A percentile compares a stretch with the other conserved stretches of the same genome.
These are phyloP conservation scores for Capsicum pubescens DNA, from an alignment of 257 asterid species.

Conservation along the genomic window DNA sequence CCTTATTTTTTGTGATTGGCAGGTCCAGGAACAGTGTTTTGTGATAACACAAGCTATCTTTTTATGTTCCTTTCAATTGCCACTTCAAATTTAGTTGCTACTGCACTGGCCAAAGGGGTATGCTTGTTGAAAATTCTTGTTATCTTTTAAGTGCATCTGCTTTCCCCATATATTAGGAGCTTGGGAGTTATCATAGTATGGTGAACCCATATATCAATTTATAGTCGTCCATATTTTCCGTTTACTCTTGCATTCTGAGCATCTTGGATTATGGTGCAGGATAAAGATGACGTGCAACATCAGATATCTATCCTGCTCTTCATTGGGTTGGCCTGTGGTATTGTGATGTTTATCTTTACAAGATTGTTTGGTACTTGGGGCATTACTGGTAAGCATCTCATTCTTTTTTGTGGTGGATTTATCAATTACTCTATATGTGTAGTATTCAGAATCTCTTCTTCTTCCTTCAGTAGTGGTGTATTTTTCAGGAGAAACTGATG, in stretches of 20 bases:
- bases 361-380: constrained; percentile 78
- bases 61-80: constrained; percentile 98
- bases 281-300: constrained; percentile 83
- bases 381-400: constrained; percentile 57
- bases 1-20: constrained; percentile 39
- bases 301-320: constrained; percentile 84
- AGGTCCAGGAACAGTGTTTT: constrained; percentile 96
- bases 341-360: constrained; percentile 76
- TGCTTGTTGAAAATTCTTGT: constrained; percentile 22
- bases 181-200: not conserved
- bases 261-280: constrained; percentile 54
- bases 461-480: not conserved
- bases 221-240: not conserved
- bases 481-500: constrained; percentile 29
- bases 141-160: not conserved
- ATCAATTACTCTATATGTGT: not conserved
- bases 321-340: constrained; percentile 83
- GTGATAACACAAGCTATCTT: constrained; percentile 78
- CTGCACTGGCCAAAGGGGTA: constrained; percentile 84
- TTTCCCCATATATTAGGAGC: not conserved
- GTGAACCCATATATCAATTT: not conserved
- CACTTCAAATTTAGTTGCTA: constrained; percentile 96
- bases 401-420: not conserved
- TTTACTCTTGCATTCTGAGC: constrained; percentile 10
- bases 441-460: not conserved